A percentile compares a stretch with the other conserved stretches of the same genome.
These are phyloP conservation scores for Debaryomyces nepalensis DNA, from an alignment of 1,139 yeast genomes.

Conservation along the genomic window DNA sequence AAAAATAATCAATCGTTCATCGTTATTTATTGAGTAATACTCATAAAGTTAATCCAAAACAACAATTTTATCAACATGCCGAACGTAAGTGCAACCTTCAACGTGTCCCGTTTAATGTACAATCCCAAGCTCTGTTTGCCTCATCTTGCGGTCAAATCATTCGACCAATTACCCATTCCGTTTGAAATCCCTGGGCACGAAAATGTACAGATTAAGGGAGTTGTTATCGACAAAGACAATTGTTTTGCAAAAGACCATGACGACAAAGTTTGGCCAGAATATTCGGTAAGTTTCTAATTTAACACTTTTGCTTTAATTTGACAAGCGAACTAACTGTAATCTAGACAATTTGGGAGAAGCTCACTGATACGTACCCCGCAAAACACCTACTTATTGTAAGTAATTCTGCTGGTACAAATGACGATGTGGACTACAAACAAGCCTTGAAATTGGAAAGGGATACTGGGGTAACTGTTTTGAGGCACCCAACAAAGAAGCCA, in stretches of 20 bases:
- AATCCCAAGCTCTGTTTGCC: slow-evolving; percentile 77
- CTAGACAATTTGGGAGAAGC: slow-evolving; percentile 57
- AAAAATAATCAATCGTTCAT: slow-evolving; percentile 1
- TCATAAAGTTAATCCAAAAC: too few species aligned
- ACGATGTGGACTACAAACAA: slow-evolving; percentile 63
- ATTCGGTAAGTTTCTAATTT: slow-evolving; percentile 34
- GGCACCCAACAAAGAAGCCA: slow-evolving; percentile 85
- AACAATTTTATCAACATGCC: slow-evolving; percentile 30
- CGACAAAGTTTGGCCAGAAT: slow-evolving; percentile 79
- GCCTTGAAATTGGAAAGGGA: slow-evolving; percentile 66
- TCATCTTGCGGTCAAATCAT: slow-evolving; percentile 62
- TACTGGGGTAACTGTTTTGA: slow-evolving; percentile 77
- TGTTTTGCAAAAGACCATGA: slow-evolving; percentile 89
- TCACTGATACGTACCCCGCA: slow-evolving; percentile 62
- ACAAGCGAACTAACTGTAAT: slow-evolving; percentile 12
- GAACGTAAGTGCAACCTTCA: slow-evolving; percentile 76
- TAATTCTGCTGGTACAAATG: slow-evolving; percentile 91
- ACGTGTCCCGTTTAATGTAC: slow-evolving; percentile 60
- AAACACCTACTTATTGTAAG: slow-evolving; percentile 79
- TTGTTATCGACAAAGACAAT: slow-evolving; percentile 92
- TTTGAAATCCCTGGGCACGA: slow-evolving; percentile 36
- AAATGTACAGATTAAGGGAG: slow-evolving; percentile 59
- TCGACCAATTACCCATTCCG: slow-evolving; percentile 62
- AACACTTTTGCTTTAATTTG: not conserved
- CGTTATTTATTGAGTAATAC: not conserved